These are phyloP conservation scores for Metschnikowia continentalis DNA, from an alignment of 805 yeast genomes.

Conservation along the genomic window DNA sequence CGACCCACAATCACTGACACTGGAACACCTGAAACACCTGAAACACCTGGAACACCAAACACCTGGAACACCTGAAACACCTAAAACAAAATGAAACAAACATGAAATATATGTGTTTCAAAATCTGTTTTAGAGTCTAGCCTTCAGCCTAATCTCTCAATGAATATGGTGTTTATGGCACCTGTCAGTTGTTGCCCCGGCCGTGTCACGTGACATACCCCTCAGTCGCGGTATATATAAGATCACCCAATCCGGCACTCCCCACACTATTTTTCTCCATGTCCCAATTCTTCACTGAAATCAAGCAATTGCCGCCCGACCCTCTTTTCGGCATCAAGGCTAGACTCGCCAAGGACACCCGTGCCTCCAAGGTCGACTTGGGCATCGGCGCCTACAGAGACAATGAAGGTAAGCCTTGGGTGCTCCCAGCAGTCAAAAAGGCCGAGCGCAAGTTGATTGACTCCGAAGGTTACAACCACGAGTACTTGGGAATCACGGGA, in stretches of 20 bases:
- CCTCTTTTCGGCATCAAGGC: constrained; percentile 81
- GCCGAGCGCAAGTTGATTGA: constrained; percentile 65
- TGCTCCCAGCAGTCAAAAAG: constrained; percentile 58
- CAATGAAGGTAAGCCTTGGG: constrained; percentile 66
- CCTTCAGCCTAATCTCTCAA: neutral
- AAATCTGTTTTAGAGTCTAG: neutral
- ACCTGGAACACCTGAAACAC: too few relatives aligned
- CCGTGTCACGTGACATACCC: constrained; percentile 1
- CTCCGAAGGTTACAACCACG: constrained; percentile 57
- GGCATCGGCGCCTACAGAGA: constrained; percentile 83
- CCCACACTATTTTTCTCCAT: constrained; percentile 14
- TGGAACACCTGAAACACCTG: too few relatives aligned
- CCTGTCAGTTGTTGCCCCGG: neutral
- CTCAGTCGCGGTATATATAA: constrained; percentile 3
- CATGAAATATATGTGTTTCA: neutral
- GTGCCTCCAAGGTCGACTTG: constrained; percentile 71
- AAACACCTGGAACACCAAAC: too few relatives aligned
- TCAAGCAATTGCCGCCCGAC: constrained; percentile 74
- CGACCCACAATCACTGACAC: too few relatives aligned
- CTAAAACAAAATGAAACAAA: too few relatives aligned
- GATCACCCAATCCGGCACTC: neutral
- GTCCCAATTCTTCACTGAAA: constrained; percentile 42
- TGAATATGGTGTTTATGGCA: too few relatives aligned
- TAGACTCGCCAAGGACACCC: constrained; percentile 53
- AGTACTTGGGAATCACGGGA: constrained; percentile 83